These are phyloP conservation scores for Cyberlindnera xylosilytica DNA, from an alignment of 805 yeast genomes.

Conservation along the genomic window DNA sequence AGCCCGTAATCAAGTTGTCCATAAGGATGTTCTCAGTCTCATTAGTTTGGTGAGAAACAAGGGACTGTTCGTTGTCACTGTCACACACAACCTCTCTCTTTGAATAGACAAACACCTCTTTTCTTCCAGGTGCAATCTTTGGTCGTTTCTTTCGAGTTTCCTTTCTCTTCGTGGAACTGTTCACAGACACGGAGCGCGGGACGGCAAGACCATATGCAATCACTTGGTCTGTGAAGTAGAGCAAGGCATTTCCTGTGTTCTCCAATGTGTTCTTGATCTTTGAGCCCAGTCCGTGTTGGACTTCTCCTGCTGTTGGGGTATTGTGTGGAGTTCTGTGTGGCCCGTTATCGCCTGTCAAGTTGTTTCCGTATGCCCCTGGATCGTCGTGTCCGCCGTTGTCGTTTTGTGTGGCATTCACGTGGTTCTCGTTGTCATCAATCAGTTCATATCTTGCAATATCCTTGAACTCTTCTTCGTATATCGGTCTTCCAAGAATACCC, in stretches of 20 bases:
- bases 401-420: not conserved
- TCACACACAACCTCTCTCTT: constrained; percentile 41
- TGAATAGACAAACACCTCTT: constrained; percentile 41
- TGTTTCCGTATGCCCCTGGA: not conserved
- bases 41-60: not conserved
- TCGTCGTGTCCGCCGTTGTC: constrained; percentile 7
- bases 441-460: constrained; percentile 24
- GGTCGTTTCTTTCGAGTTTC: constrained; percentile 22
- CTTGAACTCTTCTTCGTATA: constrained; percentile 61
- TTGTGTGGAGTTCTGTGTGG: constrained; percentile 1
- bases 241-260: constrained; percentile 36
- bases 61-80: constrained; percentile 26
- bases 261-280: constrained; percentile 24
- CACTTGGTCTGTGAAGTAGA: constrained; percentile 48
- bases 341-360: not conserved
- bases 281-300: not conserved
- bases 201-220: constrained; percentile 58
- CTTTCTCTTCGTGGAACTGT: constrained; percentile 20
- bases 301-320: not conserved
- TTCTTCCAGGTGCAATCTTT: constrained; percentile 25
- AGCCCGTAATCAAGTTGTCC: too few species aligned
- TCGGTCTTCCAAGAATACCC: constrained; percentile 71
- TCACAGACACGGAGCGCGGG: constrained; percentile 44
- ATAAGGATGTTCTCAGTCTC: not conserved
- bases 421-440: constrained; percentile 22